Conservation (phyloP, 495 filamentous ascomycete species). For the Annulohypoxylon moriforme region DNA sequence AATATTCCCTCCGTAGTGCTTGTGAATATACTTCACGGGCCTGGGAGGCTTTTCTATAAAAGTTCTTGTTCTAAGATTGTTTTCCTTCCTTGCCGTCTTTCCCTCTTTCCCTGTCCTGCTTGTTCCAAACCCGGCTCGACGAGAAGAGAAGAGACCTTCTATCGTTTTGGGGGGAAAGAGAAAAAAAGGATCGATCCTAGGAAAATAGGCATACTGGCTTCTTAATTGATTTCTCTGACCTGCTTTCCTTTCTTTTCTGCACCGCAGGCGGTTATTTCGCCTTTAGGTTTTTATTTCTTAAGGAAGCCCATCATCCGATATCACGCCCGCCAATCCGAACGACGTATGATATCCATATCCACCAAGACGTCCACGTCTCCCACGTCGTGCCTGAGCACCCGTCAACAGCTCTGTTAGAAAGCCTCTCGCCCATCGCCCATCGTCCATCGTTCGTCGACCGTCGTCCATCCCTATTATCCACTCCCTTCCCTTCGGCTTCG, state of each 20-base stretch:
- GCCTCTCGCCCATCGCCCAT: conserved; percentile 18
- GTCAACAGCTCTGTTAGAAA: conserved; percentile 36
- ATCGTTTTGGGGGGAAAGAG: conserved; percentile 18
- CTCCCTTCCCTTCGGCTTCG: conserved; percentile 15
- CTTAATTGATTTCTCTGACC: conserved; percentile 44
- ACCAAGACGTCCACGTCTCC: conserved; percentile 48
- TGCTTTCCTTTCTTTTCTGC: conserved; percentile 47
- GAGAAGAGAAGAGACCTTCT: conserved; percentile 19
- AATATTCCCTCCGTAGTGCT: conserved; percentile 26
- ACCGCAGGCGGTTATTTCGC: conserved; percentile 51
- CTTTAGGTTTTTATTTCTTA: conserved; percentile 43
- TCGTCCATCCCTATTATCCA: background rate
- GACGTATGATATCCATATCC: conserved; percentile 48
- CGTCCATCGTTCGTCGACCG: background rate
- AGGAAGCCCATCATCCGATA: conserved; percentile 41
- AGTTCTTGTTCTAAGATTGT: conserved; percentile 37
- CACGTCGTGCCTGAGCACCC: conserved; percentile 43
- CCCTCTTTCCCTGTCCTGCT: conserved; percentile 23
- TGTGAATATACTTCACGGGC: conserved; percentile 36
- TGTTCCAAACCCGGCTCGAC: conserved; percentile 32
- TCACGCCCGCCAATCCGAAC: conserved; percentile 36
- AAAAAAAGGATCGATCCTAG: conserved; percentile 21
- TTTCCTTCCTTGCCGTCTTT: conserved; percentile 35
- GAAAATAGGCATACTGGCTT: conserved; percentile 43
- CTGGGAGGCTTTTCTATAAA: conserved; percentile 40